These are phyloP conservation scores for Endogone sp. DNA, from an alignment of 192 early-diverging fungal species.

Conservation along the genomic window DNA sequence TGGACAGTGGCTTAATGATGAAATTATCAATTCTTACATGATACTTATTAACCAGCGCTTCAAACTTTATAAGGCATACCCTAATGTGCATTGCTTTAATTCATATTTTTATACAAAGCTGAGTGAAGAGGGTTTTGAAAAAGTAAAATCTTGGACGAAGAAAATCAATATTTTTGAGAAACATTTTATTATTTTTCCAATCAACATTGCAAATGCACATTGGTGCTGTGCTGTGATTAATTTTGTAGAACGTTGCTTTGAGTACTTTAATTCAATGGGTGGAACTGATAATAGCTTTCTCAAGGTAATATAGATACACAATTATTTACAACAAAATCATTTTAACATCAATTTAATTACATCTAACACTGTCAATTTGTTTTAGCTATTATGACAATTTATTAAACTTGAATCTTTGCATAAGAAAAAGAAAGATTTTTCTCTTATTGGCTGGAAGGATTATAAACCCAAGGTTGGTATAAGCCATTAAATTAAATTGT, in stretches of 20 bases:
- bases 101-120: slow-evolving; percentile 86
- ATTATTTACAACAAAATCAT: neutral
- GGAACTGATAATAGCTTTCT: no score
- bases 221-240: slow-evolving; percentile 70
- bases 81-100: slow-evolving; percentile 82
- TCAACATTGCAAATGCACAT: slow-evolving; percentile 68
- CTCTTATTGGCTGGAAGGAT: slow-evolving; percentile 62
- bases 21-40: slow-evolving; percentile 92
- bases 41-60: slow-evolving; percentile 68
- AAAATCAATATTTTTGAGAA: slow-evolving; percentile 71
- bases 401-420: slow-evolving; percentile 64
- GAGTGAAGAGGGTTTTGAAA: slow-evolving; percentile 60
- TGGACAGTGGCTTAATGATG: slow-evolving; percentile 90
- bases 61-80: slow-evolving; percentile 32
- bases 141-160: slow-evolving; percentile 79
- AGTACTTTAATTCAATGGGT: slow-evolving; percentile 83
- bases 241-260: slow-evolving; percentile 53
- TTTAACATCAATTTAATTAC: neutral
- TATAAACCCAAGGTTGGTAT: slow-evolving; percentile 37
- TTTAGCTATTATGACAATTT: slow-evolving; percentile 59
- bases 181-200: slow-evolving; percentile 79
- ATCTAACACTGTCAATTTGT: neutral
- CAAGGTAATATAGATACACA: no score
- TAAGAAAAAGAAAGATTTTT: slow-evolving; percentile 61
- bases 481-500: neutral